Base-by-base conservation (phyloP, 371 early-diverging fungal genomes). In the Nematocida parisii region DNA sequence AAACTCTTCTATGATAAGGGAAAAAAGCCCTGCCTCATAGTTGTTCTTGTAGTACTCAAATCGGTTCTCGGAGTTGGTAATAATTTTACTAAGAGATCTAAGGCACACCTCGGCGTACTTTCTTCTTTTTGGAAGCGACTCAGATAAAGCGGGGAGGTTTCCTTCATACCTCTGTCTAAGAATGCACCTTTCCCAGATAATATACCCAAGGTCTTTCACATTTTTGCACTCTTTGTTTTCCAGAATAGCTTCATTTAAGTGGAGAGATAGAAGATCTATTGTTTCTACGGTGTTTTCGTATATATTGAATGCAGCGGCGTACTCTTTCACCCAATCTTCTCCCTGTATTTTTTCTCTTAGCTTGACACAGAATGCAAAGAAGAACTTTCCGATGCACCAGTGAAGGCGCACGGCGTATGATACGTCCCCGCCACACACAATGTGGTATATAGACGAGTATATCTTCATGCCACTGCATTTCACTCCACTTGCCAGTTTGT, bases 381-480 rank as follows among this genome's bases (percentile, higher is more conserved):
- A 77, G 68, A 61, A 77, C 80, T 70, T 77, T 39, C 80, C 80
- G 47, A 77, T 77, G 54, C 56, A 77, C 80, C 80, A 77, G 42
- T 77, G 80, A 22, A 77, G 58, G 18, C 60, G 68, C 80, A 77
- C 70, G 6, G 80, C 20, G 9, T 61, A 70, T 7, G 47, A 52
- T 6, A 40, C 33, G 7, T 67, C 66, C 2, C 46, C 45, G 61
- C 42, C 46, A 20, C 56, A 13, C n/a, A 67, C 80, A 58, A 77
- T 70, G 6, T 70, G 80, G 57, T 70, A 77, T 7, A 77, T 60
- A 5, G 71, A 18, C 6, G 27, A 11, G 50, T 77, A 77, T 54
- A 77, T 77, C 13, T 9, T 27, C 71, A 77, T 70, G 22, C 70
- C 80, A 42, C 68, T 77, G 62, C 80, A 77, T 47, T n/a, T 24